Evolutionary conservation across 73 alveolate species (phyloP), one percentile per base, ranked within the genome.

Genomic region (Stentor coeruleus): DNA sequence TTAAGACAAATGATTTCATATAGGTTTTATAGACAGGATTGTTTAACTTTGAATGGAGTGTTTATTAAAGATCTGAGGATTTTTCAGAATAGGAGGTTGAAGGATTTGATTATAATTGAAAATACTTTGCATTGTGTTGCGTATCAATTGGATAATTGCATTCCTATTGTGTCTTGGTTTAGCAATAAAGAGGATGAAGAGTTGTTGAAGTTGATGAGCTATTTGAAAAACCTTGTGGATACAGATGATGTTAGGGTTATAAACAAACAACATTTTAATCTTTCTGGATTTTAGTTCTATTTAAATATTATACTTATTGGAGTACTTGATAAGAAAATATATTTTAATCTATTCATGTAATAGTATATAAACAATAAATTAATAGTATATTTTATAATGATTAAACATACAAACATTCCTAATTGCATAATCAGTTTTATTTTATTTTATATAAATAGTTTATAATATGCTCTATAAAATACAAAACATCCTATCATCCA

Each of bases 1-100:
- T 14, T n/a, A 0, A n/a, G 81, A 3, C 31, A 37, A 2, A 20
- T 79, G 3, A 60, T 92, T 39, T 77, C 86, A 20, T 88, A 86
- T 35, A 83, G 97, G 4, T 87, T 92, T 11, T 92, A 92, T 39
- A 83, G 95, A 15, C 86, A 89, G 72, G 93, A 89, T 87, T 91
- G 97, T 76, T 82, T 84, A 59, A 87, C 85, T 55, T 59, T 83
- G 76, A 82, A 59, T 38, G 76, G 66, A 72, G 49, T 55, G 77
- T 39, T 57, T 14, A 84, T 60, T 20, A 79, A 76, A 74, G 87
- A 85, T 35, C 39, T 77, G 0, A 82, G 87, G 30, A 66, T 82
- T 6, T 41, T 84, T 39, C 58, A 59, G 49, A 86, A 84, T 39
- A 84, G 90, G 83, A 83, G 84, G 59, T 35, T 39, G 39, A 76